These are phyloP conservation scores for Lentinula sp. DNA, from an alignment of 768 basidiomycete genomes.

Conservation along the genomic window DNA sequence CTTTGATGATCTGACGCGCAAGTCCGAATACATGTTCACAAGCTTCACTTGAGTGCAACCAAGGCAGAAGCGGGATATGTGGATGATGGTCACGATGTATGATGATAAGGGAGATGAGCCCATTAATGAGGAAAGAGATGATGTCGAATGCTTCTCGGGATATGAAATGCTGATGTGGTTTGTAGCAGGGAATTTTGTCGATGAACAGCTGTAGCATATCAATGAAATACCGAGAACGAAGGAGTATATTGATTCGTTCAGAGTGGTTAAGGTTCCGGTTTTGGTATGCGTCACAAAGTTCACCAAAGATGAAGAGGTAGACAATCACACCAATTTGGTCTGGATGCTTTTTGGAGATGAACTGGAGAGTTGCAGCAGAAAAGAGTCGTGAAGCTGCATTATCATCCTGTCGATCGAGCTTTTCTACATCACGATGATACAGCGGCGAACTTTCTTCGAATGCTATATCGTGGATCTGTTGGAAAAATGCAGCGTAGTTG, in stretches of 20 bases:
- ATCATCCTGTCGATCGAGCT: slow-evolving; percentile 39
- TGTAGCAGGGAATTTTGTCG: slow-evolving; percentile 14
- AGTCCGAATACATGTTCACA: slow-evolving; percentile 29
- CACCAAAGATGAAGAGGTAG: slow-evolving; percentile 35
- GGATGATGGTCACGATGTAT: slow-evolving; percentile 26
- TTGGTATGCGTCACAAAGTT: slow-evolving; percentile 32
- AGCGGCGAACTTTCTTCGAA: slow-evolving; percentile 13
- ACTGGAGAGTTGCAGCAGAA: slow-evolving; percentile 24
- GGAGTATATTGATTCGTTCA: slow-evolving; percentile 21
- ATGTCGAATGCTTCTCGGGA: slow-evolving; percentile 29
- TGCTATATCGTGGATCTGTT: slow-evolving; percentile 15
- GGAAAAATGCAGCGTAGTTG: slow-evolving; percentile 13
- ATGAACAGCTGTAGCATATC: slow-evolving; percentile 20
- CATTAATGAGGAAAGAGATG: slow-evolving; percentile 19
- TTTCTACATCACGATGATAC: slow-evolving; percentile 23
- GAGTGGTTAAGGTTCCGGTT: slow-evolving; percentile 19
- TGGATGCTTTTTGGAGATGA: slow-evolving; percentile 16
- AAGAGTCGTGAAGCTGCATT: slow-evolving; percentile 33
- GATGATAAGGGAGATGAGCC: slow-evolving; percentile 23
- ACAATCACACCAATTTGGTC: slow-evolving; percentile 19
- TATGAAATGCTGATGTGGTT: slow-evolving; percentile 14
- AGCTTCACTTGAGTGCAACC: slow-evolving; percentile 26
- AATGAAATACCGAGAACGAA: slow-evolving; percentile 25
- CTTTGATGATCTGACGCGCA: slow-evolving; percentile 20
- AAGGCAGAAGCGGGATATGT: slow-evolving; percentile 27